These are phyloP conservation scores for Xylariaceae sp. DNA, from an alignment of 2,329 filamentous ascomycete species.

Conservation along the genomic window DNA sequence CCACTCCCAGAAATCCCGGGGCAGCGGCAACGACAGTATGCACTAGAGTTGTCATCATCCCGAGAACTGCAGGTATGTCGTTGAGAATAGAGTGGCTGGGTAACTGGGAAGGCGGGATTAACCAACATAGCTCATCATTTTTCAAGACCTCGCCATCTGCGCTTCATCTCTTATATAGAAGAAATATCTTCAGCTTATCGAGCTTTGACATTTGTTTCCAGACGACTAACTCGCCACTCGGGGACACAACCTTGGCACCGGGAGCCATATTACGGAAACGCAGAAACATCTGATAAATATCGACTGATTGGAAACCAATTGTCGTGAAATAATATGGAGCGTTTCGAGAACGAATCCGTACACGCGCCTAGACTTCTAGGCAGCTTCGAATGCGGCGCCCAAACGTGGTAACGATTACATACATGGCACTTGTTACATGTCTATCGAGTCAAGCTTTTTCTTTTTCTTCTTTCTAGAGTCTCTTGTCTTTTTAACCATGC, in stretches of 20 bases:
- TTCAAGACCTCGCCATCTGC: background rate
- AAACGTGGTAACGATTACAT: too few species aligned
- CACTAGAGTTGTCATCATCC: slow-evolving; percentile 8
- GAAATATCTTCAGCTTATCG: too few species aligned
- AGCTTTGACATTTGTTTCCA: too few species aligned
- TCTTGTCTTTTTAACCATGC: too few species aligned
- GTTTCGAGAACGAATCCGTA: background rate
- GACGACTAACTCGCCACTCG: too few species aligned
- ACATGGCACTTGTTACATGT: too few species aligned
- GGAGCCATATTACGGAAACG: background rate
- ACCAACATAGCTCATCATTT: background rate
- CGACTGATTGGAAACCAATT: background rate
- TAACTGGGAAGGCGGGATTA: background rate
- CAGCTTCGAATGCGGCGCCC: background rate
- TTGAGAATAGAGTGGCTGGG: background rate
- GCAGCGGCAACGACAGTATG: background rate
- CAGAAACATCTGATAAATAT: background rate
- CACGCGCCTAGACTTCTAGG: background rate
- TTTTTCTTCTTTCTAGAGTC: too few species aligned
- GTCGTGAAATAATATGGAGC: background rate
- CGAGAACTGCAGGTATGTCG: background rate
- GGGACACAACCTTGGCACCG: too few species aligned
- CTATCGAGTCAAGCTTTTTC: too few species aligned
- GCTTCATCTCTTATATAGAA: background rate
- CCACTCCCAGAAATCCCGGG: slow-evolving; percentile 1